A percentile compares a stretch with the other conserved stretches of the same genome.
phyloP scores from a whole-genome alignment of 1,284 basidiomycete species.

The Cystobasidium sp. region DNA sequence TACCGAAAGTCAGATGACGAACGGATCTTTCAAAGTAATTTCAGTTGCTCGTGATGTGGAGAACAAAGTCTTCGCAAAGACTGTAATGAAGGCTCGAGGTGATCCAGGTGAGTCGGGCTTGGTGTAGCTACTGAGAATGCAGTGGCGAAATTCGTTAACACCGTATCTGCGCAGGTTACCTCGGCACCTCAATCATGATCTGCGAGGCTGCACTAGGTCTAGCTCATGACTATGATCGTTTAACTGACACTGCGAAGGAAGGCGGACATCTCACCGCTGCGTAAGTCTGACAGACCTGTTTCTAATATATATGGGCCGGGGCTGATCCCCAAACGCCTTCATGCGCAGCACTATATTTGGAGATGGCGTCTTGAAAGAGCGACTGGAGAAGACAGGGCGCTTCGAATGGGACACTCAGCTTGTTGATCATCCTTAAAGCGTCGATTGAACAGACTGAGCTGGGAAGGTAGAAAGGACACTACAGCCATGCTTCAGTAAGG shows the following conservation, averaged over 20 bases:
- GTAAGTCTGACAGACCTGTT: constrained; percentile 4
- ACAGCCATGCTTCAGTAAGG: background rate
- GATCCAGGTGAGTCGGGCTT: constrained; percentile 48
- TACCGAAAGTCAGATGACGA: constrained; percentile 42
- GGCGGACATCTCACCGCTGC: constrained; percentile 53
- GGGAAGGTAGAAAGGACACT: background rate
- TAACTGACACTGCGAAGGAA: constrained; percentile 51
- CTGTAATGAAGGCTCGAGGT: constrained; percentile 48
- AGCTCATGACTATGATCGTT: constrained; percentile 50
- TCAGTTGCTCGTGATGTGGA: constrained; percentile 51
- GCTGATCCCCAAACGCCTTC: background rate
- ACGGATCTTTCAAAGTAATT: constrained; percentile 51
- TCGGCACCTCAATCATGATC: constrained; percentile 50
- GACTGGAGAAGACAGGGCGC: constrained; percentile 48
- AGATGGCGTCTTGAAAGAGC: constrained; percentile 46
- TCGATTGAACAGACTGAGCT: background rate
- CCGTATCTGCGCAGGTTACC: constrained; percentile 45
- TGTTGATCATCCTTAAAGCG: constrained; percentile 17
- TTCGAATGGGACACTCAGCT: constrained; percentile 46
- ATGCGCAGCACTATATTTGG: constrained; percentile 46
- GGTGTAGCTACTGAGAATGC: background rate
- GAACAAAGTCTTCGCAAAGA: constrained; percentile 46
- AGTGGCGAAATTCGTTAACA: background rate
- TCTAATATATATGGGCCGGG: background rate
- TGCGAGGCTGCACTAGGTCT: constrained; percentile 50